These are phyloP conservation scores for Fusarium sp. DNA, from an alignment of 2,329 filamentous ascomycete genomes.

Conservation along the genomic window DNA sequence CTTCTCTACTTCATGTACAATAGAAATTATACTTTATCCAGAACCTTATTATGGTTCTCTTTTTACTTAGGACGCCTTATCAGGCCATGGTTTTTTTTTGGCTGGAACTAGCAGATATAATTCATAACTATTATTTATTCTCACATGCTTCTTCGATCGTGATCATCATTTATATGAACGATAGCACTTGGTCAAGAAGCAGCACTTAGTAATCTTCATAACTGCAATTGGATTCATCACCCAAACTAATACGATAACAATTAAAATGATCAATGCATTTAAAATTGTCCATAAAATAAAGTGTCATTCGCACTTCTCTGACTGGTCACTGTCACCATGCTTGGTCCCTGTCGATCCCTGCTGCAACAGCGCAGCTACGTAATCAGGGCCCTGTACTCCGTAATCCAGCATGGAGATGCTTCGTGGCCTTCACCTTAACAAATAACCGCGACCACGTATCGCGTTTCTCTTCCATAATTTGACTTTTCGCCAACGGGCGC, in stretches of 20 bases:
- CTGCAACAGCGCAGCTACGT: conserved; percentile 24
- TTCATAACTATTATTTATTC: conserved; percentile 15
- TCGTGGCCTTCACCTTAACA: conserved; percentile 36
- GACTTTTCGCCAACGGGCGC: conserved; percentile 13
- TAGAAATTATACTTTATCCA: conserved; percentile 25
- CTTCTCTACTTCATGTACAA: conserved; percentile 18
- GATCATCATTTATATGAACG: not conserved
- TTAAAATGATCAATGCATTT: not conserved
- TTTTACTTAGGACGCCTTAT: not conserved
- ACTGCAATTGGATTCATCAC: not conserved
- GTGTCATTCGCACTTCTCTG: conserved; percentile 5
- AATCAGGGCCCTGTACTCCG: conserved; percentile 28
- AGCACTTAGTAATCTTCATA: not conserved
- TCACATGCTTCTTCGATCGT: not conserved
- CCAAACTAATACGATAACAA: not conserved
- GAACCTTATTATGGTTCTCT: conserved; percentile 4
- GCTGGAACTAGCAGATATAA: conserved; percentile 11
- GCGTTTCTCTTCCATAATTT: conserved; percentile 5
- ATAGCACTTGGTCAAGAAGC: not conserved
- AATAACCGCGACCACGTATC: conserved; percentile 21
- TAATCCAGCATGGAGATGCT: conserved; percentile 31
- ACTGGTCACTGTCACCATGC: conserved; percentile 17
- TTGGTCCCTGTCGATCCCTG: conserved; percentile 39
- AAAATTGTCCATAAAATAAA: conserved; percentile 3
- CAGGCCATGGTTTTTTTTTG: conserved; percentile 8